phyloP scores from a whole-genome alignment of 2,329 filamentous ascomycete genomes.

The Monosporascus sp. region DNA sequence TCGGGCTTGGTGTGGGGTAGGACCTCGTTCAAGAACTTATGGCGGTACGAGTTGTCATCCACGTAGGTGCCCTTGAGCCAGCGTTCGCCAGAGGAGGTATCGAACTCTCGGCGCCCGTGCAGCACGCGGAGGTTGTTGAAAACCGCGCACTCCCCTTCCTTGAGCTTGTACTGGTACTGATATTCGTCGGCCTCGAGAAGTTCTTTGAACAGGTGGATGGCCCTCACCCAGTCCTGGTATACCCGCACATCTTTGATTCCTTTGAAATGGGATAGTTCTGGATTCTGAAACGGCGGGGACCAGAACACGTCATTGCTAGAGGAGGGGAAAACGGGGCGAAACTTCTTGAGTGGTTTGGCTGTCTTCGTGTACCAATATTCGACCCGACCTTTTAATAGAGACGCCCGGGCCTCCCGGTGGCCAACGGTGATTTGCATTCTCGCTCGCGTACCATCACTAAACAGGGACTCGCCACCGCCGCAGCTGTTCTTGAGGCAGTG shows the following conservation, averaged over 20 bases:
- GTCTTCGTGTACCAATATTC: slow-evolving; percentile 18
- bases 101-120: slow-evolving; percentile 76
- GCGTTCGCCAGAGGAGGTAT: slow-evolving; percentile 59
- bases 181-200: slow-evolving; percentile 52
- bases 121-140: slow-evolving; percentile 85
- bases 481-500: slow-evolving; percentile 83
- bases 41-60: slow-evolving; percentile 33
- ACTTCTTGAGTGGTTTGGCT: slow-evolving; percentile 51
- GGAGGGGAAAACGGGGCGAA: slow-evolving; percentile 40
- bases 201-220: slow-evolving; percentile 50
- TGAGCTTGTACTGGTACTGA: slow-evolving; percentile 66
- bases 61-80: slow-evolving; percentile 88
- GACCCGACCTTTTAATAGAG: slow-evolving; percentile 30
- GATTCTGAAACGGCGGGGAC: slow-evolving; percentile 75
- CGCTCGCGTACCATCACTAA: slow-evolving; percentile 69
- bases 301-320: slow-evolving; percentile 49
- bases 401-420: slow-evolving; percentile 19
- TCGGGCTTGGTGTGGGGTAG: no score
- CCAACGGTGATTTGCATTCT: slow-evolving; percentile 35
- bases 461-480: slow-evolving; percentile 77
- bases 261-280: slow-evolving; percentile 13
- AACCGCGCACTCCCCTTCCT: slow-evolving; percentile 82
- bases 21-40: slow-evolving; percentile 3
- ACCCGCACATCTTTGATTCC: not conserved
- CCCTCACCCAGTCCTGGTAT: slow-evolving; percentile 38